phyloP scores from a whole-genome alignment of 805 yeast genomes.

The Wickerhamiella cacticola region DNA sequence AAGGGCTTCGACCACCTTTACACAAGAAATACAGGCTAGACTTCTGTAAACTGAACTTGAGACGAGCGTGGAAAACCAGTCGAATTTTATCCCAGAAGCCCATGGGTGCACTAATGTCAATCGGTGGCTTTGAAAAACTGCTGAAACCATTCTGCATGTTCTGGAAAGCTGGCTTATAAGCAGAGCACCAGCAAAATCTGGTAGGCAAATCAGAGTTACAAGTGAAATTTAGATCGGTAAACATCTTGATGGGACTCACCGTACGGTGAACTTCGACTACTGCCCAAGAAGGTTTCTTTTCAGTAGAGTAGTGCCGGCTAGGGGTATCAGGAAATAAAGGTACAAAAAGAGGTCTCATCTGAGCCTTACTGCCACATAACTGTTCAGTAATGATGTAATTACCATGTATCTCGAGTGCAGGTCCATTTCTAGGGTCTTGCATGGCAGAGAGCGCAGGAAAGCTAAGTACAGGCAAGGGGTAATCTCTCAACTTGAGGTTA shows the following conservation, averaged over 20 bases:
- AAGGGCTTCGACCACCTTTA: constrained; percentile 74
- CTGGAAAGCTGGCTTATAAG: constrained; percentile 73
- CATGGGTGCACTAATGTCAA: constrained; percentile 70
- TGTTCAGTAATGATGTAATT: constrained; percentile 60
- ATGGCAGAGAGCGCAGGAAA: constrained; percentile 43
- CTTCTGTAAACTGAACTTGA: constrained; percentile 40
- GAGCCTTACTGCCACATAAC: constrained; percentile 37
- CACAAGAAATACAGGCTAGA: constrained; percentile 32
- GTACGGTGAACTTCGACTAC: constrained; percentile 62
- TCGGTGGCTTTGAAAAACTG: constrained; percentile 76
- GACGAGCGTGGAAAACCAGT: constrained; percentile 60
- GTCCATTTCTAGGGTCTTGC: constrained; percentile 25
- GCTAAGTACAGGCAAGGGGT: constrained; percentile 69
- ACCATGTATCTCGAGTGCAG: constrained; percentile 39
- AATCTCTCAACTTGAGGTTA: constrained; percentile 45
- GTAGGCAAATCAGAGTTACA: constrained; percentile 48
- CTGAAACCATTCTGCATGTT: constrained; percentile 68
- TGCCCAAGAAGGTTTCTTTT: constrained; percentile 33
- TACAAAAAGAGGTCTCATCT: constrained; percentile 48
- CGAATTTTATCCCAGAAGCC: constrained; percentile 93
- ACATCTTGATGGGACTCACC: constrained; percentile 60
- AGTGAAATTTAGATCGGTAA: constrained; percentile 45
- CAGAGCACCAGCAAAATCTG: constrained; percentile 70
- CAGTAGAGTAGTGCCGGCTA: constrained; percentile 24
- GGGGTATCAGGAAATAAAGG: constrained; percentile 42